These are phyloP conservation scores for Euryodendron excelsum DNA, from an alignment of 148 eudicot genomes.

Conservation along the genomic window DNA sequence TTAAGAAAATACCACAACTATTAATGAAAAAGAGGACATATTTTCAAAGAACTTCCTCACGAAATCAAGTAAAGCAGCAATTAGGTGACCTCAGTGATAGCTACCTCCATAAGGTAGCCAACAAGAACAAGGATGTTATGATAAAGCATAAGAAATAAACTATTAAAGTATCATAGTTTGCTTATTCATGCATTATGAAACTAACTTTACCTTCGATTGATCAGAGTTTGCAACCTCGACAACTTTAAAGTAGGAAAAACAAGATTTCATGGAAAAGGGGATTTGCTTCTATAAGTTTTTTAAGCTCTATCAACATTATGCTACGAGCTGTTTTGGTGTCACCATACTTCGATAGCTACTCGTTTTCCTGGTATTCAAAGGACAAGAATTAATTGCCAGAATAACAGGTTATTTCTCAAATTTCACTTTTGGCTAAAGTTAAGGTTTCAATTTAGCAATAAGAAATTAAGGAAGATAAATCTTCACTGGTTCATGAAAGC, in stretches of 20 bases:
- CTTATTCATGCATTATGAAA: neutral
- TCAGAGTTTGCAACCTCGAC: conserved; percentile 73
- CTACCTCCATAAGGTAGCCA: neutral
- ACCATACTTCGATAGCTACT: conserved; percentile 87
- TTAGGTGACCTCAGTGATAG: neutral
- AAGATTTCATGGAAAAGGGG: conserved; percentile 84
- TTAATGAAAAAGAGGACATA: neutral
- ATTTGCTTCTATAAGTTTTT: conserved; percentile 83
- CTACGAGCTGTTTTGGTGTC: conserved; percentile 79
- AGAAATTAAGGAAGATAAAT: too few relatives aligned
- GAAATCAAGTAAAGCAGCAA: neutral
- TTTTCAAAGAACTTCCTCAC: neutral
- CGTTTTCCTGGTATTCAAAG: conserved; percentile 58
- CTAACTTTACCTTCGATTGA: conserved; percentile 66
- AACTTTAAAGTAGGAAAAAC: conserved; percentile 69
- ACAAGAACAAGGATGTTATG: neutral
- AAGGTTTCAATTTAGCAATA: too few relatives aligned
- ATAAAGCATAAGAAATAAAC: neutral
- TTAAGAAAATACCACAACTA: neutral
- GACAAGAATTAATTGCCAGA: conserved; percentile 1
- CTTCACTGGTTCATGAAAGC: too few relatives aligned
- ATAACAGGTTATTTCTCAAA: conserved; percentile 1
- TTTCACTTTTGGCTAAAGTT: neutral
- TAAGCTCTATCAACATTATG: conserved; percentile 79
- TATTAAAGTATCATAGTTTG: neutral